Conservation (phyloP, 805 yeast genomes). For the Tetrapisispora taiwanensis region DNA sequence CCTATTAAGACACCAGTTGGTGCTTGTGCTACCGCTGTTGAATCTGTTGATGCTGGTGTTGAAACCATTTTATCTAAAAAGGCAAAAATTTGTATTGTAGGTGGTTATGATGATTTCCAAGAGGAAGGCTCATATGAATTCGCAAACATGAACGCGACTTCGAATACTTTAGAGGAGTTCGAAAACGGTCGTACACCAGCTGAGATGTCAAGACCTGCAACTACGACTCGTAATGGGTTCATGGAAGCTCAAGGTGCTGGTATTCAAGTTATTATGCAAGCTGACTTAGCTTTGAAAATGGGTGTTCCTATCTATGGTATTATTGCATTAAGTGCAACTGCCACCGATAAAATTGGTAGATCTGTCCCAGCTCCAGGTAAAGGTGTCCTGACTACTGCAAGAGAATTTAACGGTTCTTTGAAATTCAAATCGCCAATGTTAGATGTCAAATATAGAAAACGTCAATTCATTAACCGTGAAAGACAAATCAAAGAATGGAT, state of each 20-base stretch:
- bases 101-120: constrained; percentile 99
- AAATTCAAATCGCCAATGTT: constrained; percentile 72
- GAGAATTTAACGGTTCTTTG: constrained; percentile 77
- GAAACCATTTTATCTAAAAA: constrained; percentile 89
- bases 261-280: constrained; percentile 92
- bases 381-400: constrained; percentile 96
- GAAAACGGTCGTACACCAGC: constrained; percentile 95
- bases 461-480: constrained; percentile 77
- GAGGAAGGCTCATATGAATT: constrained; percentile 98
- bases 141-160: constrained; percentile 98
- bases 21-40: constrained; percentile 99
- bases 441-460: constrained; percentile 84
- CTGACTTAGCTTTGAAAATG: constrained; percentile 89
- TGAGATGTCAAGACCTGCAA: constrained; percentile 98
- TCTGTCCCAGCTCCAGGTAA: constrained; percentile 99
- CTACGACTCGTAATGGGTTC: constrained; percentile 92
- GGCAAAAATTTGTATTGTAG: constrained; percentile 93
- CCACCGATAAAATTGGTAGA: constrained; percentile 96
- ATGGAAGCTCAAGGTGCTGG: constrained; percentile 99
- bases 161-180: constrained; percentile 77
- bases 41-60: constrained; percentile 91
- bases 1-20: constrained; percentile 99
- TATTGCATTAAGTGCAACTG: constrained; percentile 89
- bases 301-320: constrained; percentile 99
- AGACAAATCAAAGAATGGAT: constrained; percentile 75